Evolutionary conservation across 306 rosid genomes (phyloP), one percentile per base, ranked within the genome.

Genomic region (Hylodesmum podocarpum): DNA sequence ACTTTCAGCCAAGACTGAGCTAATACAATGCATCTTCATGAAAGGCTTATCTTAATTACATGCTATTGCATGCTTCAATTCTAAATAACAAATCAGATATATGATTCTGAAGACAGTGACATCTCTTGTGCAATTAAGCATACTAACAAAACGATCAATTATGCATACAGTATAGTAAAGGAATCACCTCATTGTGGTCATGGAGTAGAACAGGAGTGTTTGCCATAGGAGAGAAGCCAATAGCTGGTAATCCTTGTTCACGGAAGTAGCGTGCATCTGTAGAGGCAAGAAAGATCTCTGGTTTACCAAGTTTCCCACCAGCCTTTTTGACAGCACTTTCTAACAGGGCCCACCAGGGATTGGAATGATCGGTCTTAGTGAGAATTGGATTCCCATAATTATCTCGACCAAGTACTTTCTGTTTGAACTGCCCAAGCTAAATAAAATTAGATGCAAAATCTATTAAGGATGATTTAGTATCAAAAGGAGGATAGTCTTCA

Each of bases 181-280:
- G 49, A 71, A 76, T 82, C 79, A 95, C 99, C 99, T 95, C 99
- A 15, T 92, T 92, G 83, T 95, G 97, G 80, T 95, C 99, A 73
- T 92, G 99, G 53, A 90, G 97, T 36, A 90, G 97, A 83, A 87
- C 50, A 64, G 97, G 97, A 69, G 99, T 92, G 88, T 90, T 92
- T 31, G 92, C 92, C 88, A 95, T 92, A 12, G 99, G 99, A 58
- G 97, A 95, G 88, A 95, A 89, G 66, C 99, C 97, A 62, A 95
- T 90, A 14, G 99, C 97, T 3, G 97, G 96, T 59, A 95, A 65
- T 73, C 99, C 97, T 33, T 1, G 88, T n/a, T 4, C 7, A 44
- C 99, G 89, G 81, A 92, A 95, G 82, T 92, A 87, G 51, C 92
- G 92, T 27, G 97, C 84, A 84, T 95, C 99, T 36, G 99, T 92